Evolutionary conservation across 1,284 basidiomycete species (phyloP), one percentile per base, ranked within the genome.

Genomic region (Afroboletus lepidellus): DNA sequence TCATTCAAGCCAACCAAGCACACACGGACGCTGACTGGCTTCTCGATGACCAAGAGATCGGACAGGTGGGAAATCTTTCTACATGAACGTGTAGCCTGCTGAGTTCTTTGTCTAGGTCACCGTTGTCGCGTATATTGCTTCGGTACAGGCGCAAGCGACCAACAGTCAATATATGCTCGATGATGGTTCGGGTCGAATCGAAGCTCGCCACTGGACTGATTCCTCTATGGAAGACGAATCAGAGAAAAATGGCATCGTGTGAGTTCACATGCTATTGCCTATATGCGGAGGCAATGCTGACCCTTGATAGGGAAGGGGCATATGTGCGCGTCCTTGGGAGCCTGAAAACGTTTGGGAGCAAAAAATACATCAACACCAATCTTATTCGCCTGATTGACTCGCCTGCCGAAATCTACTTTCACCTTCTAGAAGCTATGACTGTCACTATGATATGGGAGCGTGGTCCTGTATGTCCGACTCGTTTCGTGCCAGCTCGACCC

Each of bases 141-240:
- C 83, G 42, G 77, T 88, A 41, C 77, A 84, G 50, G 73, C 74
- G 16, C 87, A 92, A 57, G 78, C 90, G 1, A 98, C 94, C 3
- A 95, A 96, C 60, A 81, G 84, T 48, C 81, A 85, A 21, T 95
- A 93, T 69, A 73, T 76, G 57, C 73, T 99, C 9, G 91, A 96
- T 57, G 96, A 99, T 67, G 94, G 94, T 5, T 93, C 92, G 1
- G 96, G 92, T 3, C 77, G 78, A 54, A 85, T 98, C 29, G 93
- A 98, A 64, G 92, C 88, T 23, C 83, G 94, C 33, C 84, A 90
- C 60, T 99, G 96, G 96, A 77, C 88, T 8, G 92, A 95, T 63
- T 78, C 84, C 39, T 77, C 75, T 16, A 77, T 75, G 49, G 76
- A 79, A 29, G 83, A 85, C 23, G 74, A 77, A 29, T 75, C 77